Percentiles rank a stretch among this genome's conserved stretches.
Conservation (phyloP, 768 basidiomycete genomes). For the Termitomyces bulborhizus region DNA sequence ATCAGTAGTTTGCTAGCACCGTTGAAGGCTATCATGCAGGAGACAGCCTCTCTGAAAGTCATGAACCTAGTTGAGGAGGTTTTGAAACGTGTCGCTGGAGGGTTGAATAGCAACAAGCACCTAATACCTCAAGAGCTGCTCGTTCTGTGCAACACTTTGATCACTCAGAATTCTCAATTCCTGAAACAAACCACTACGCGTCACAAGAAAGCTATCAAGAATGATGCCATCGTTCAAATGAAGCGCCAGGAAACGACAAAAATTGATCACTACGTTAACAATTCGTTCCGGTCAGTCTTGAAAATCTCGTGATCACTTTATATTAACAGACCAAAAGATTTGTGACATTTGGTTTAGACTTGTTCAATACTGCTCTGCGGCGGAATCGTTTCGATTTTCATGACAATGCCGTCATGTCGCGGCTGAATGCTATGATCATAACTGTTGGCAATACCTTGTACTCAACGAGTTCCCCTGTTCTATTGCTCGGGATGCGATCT, state of each 20-base stretch:
- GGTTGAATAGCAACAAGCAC: slow-evolving; percentile 77
- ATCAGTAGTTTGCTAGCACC: slow-evolving; percentile 76
- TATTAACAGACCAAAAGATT: slow-evolving; percentile 44
- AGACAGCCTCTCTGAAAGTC: slow-evolving; percentile 73
- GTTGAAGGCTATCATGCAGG: slow-evolving; percentile 76
- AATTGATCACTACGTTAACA: slow-evolving; percentile 71
- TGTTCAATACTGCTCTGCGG: slow-evolving; percentile 83
- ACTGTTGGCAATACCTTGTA: slow-evolving; percentile 92
- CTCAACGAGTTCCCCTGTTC: slow-evolving; percentile 69
- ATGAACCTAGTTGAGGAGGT: slow-evolving; percentile 88
- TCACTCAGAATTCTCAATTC: slow-evolving; percentile 88
- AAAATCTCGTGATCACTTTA: not conserved
- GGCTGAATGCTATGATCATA: slow-evolving; percentile 81
- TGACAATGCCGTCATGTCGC: slow-evolving; percentile 65
- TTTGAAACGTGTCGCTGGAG: slow-evolving; percentile 72
- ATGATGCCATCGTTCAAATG: slow-evolving; percentile 68
- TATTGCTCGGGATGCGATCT: slow-evolving; percentile 71
- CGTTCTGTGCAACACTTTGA: slow-evolving; percentile 79
- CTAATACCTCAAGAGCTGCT: slow-evolving; percentile 67
- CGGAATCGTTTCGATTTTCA: slow-evolving; percentile 83
- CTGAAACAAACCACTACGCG: slow-evolving; percentile 52
- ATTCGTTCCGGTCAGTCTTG: slow-evolving; percentile 69
- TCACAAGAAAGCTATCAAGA: slow-evolving; percentile 32
- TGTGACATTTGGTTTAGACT: slow-evolving; percentile 85
- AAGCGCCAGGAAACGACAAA: slow-evolving; percentile 57